Conservation (phyloP, 257 asterid genomes). For the Petunia axillaris region DNA sequence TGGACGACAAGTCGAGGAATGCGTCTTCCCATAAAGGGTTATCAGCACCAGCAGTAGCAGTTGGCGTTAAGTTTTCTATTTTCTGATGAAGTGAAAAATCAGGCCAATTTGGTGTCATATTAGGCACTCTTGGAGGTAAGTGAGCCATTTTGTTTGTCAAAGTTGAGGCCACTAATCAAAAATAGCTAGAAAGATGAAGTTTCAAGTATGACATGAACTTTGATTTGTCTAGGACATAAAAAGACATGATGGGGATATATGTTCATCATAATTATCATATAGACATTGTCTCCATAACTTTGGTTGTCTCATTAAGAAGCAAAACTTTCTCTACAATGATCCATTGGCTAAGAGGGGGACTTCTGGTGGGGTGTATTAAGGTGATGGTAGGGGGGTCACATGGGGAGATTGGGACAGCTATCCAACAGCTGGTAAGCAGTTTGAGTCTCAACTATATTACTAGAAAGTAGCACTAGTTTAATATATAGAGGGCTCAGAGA, state of each 20-base stretch:
- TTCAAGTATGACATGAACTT: too few relatives aligned
- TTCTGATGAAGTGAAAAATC: conserved; percentile 61
- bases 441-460: conserved; percentile 78
- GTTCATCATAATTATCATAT: neutral
- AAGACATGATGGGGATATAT: neutral
- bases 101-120: conserved; percentile 63
- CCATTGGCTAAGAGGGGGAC: neutral
- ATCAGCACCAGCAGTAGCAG: conserved; percentile 26
- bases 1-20: conserved; percentile 78
- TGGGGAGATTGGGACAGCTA: conserved; percentile 87
- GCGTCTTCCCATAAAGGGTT: conserved; percentile 69
- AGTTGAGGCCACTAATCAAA: neutral
- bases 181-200: too few relatives aligned
- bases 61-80: conserved; percentile 39
- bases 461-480: conserved; percentile 53
- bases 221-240: neutral
- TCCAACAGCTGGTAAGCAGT: conserved; percentile 70
- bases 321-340: conserved; percentile 8
- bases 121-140: conserved; percentile 83
- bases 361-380: neutral
- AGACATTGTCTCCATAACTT: neutral
- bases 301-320: conserved; percentile 12
- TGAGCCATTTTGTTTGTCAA: conserved; percentile 60
- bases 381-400: conserved; percentile 61
- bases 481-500: conserved; percentile 60